Conservation (phyloP, 352 stramenopile genomes). For the Pythium sp. region DNA sequence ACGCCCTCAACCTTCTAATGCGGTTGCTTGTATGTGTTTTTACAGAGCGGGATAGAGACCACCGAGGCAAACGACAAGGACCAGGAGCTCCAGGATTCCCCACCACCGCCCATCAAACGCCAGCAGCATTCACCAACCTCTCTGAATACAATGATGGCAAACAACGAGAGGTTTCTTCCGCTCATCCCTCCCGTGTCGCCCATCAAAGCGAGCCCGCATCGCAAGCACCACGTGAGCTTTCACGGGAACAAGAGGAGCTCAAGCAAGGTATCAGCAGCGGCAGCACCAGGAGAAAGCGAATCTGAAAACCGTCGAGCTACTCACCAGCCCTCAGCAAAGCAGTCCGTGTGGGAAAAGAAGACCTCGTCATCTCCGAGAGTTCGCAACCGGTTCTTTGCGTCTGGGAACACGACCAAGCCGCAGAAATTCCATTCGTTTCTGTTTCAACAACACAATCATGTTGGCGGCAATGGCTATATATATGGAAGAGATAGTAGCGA, state of each 20-base stretch:
- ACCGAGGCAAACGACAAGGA: not conserved
- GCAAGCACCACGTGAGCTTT: conserved; percentile 45
- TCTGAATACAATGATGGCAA: not conserved
- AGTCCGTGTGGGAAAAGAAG: conserved; percentile 23
- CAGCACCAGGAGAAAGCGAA: not conserved
- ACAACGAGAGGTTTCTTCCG: conserved; percentile 19
- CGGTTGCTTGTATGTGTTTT: not conserved
- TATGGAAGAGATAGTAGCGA: not conserved
- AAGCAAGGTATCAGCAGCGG: not conserved
- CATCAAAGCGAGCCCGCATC: conserved; percentile 42
- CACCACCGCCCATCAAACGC: conserved; percentile 7
- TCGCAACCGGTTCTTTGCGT: conserved; percentile 33
- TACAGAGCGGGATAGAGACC: not conserved
- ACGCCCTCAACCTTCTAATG: not conserved
- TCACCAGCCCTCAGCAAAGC: conserved; percentile 14
- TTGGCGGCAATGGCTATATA: not conserved
- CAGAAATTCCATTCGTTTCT: conserved; percentile 3
- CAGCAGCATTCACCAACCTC: not conserved
- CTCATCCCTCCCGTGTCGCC: conserved; percentile 49
- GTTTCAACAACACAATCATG: not conserved
- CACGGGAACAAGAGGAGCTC: not conserved
- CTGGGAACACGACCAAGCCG: not conserved
- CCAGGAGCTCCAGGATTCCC: not conserved
- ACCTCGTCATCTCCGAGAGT: conserved; percentile 32
- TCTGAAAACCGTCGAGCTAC: not conserved